phyloP scores from a whole-genome alignment of 2,329 filamentous ascomycete genomes.

The Botrytis medusae region DNA sequence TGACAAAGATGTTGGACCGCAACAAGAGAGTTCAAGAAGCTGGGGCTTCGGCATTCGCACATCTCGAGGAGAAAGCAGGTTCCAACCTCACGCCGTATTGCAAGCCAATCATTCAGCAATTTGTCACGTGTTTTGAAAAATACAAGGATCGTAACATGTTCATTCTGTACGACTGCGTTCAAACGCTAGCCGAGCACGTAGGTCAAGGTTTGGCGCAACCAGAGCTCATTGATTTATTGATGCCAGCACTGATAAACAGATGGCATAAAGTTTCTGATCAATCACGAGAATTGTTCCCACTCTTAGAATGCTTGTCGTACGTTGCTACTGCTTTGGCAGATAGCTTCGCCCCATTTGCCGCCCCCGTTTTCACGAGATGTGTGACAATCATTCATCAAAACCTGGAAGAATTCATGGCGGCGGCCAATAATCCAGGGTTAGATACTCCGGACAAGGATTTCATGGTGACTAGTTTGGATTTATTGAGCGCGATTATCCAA shows the following conservation, averaged over 20 bases:
- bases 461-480: constrained; percentile 88
- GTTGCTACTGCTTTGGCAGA: constrained; percentile 83
- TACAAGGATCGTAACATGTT: constrained; percentile 99
- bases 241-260: constrained; percentile 86
- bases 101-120: constrained; percentile 86
- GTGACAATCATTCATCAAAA: constrained; percentile 90
- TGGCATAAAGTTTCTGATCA: constrained; percentile 87
- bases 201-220: constrained; percentile 77
- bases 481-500: constrained; percentile 90
- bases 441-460: constrained; percentile 96
- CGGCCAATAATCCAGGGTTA: constrained; percentile 62
- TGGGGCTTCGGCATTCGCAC: constrained; percentile 92
- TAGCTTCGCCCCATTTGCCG: constrained; percentile 80
- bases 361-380: constrained; percentile 83
- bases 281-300: constrained; percentile 88
- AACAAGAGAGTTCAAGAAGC: constrained; percentile 99
- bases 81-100: constrained; percentile 80
- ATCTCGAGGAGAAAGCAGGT: constrained; percentile 90
- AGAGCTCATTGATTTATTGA: constrained; percentile 78
- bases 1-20: constrained; percentile 90
- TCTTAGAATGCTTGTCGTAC: constrained; percentile 95
- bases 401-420: constrained; percentile 74
- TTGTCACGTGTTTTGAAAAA: constrained; percentile 84
- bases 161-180: constrained; percentile 96
- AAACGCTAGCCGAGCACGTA: constrained; percentile 91